Evolutionary conservation across 2,329 filamentous ascomycete genomes (phyloP).

Genomic region (Cercospora zeina): DNA sequence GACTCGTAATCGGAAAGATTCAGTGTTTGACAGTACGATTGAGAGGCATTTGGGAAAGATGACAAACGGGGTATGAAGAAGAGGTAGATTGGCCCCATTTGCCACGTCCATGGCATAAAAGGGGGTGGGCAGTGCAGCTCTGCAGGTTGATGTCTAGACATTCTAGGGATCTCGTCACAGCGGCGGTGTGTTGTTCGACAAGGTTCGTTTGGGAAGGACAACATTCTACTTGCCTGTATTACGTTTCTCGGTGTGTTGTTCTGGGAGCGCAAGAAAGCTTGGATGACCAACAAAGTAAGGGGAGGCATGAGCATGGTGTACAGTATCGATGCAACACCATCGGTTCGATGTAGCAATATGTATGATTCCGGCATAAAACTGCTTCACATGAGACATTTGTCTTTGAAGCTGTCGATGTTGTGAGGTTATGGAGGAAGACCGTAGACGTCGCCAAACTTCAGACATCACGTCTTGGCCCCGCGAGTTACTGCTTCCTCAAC

Average conservation of each 20-base stretch:
- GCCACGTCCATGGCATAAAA: too few species aligned
- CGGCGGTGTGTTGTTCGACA: neutral
- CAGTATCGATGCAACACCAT: neutral
- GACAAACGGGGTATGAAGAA: neutral
- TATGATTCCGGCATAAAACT: neutral
- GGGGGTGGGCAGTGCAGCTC: neutral
- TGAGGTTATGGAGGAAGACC: too few species aligned
- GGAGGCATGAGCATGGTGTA: neutral
- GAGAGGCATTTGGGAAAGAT: neutral
- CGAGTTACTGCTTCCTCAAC: too few species aligned
- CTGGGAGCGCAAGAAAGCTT: neutral
- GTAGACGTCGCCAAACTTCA: too few species aligned
- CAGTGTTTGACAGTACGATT: neutral
- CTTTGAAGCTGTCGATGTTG: too few species aligned
- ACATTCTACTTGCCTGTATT: neutral
- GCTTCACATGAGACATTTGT: too few species aligned
- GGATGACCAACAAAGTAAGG: neutral
- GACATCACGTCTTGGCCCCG: too few species aligned
- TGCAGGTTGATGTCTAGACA: neutral
- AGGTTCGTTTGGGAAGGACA: neutral
- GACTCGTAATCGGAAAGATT: neutral
- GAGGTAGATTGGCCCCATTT: neutral
- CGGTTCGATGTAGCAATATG: neutral
- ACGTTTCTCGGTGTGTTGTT: neutral
- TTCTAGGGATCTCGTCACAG: neutral